These are phyloP conservation scores for Eucalyptus microcorys DNA, from an alignment of 345 rosid species.

Conservation along the genomic window DNA sequence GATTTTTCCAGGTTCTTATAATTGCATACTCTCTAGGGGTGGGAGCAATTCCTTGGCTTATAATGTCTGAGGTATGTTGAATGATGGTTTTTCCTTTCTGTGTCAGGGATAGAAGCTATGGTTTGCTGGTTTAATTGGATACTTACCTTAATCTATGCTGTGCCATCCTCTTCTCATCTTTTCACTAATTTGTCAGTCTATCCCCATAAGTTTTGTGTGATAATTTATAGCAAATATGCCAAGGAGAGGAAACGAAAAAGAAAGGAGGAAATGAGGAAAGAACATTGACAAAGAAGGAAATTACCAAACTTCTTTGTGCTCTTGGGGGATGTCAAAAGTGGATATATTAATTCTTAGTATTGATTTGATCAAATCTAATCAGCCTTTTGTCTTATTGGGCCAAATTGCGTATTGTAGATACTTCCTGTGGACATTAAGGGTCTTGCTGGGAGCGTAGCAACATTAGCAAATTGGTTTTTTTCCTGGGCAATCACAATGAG, in stretches of 20 bases:
- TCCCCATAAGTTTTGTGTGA: neutral
- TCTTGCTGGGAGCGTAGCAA: constrained; percentile 61
- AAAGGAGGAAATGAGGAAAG: neutral
- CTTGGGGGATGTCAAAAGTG: neutral
- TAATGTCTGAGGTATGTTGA: constrained; percentile 92
- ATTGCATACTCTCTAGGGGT: constrained; percentile 73
- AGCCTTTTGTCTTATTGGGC: neutral
- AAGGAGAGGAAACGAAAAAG: neutral
- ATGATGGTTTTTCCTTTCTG: neutral
- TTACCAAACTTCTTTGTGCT: neutral
- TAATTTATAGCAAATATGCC: neutral
- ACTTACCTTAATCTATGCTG: neutral
- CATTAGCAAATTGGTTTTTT: constrained; percentile 43
- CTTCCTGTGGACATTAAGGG: constrained; percentile 51
- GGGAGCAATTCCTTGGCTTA: constrained; percentile 95
- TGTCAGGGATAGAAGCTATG: neutral
- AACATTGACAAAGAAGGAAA: neutral
- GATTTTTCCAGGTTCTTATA: constrained; percentile 39
- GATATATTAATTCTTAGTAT: neutral
- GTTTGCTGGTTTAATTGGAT: neutral
- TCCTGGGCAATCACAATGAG: constrained; percentile 46
- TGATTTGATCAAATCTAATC: neutral
- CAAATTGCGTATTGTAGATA: neutral
- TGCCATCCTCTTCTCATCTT: neutral
- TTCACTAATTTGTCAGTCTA: neutral